These are phyloP conservation scores for Tolypocladium amazonense DNA, from an alignment of 2,329 filamentous ascomycete genomes.

Conservation along the genomic window DNA sequence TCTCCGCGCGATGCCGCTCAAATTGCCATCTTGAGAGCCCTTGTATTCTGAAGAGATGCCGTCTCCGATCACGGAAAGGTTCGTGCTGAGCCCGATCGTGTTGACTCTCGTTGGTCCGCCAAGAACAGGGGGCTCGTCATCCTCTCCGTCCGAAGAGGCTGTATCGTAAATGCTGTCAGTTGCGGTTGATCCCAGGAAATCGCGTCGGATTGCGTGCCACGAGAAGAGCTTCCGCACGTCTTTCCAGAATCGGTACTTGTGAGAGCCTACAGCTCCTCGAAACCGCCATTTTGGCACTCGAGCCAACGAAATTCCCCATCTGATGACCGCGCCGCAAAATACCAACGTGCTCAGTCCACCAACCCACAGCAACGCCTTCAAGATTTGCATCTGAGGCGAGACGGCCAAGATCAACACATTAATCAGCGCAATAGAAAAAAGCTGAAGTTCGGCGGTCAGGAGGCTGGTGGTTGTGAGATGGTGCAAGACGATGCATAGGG, in stretches of 20 bases:
- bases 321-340: constrained; percentile 61
- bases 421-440: constrained; percentile 73
- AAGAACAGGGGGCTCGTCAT: constrained; percentile 10
- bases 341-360: constrained; percentile 71
- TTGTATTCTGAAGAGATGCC: constrained; percentile 9
- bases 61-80: constrained; percentile 5
- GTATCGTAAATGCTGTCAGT: constrained; percentile 22
- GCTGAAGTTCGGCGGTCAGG: constrained; percentile 74
- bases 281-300: constrained; percentile 90
- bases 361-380: constrained; percentile 77
- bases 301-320: constrained; percentile 76
- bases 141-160: constrained; percentile 20
- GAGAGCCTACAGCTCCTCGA: constrained; percentile 38
- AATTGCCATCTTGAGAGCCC: constrained; percentile 6
- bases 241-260: constrained; percentile 24
- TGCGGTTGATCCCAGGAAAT: constrained; percentile 19
- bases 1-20: constrained; percentile 20
- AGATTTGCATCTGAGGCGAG: constrained; percentile 74
- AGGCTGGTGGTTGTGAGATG: constrained; percentile 84
- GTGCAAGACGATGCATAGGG: constrained; percentile 61
- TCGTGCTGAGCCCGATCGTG: constrained; percentile 15
- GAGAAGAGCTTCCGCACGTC: constrained; percentile 29
- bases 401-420: constrained; percentile 67
- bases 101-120: constrained; percentile 14
- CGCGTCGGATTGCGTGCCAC: constrained; percentile 35